Percentiles rank a stretch among this genome's conserved stretches.
Evolutionary conservation across 371 early-diverging fungal species (phyloP).

Genomic region (Actinomucor elegans): DNA sequence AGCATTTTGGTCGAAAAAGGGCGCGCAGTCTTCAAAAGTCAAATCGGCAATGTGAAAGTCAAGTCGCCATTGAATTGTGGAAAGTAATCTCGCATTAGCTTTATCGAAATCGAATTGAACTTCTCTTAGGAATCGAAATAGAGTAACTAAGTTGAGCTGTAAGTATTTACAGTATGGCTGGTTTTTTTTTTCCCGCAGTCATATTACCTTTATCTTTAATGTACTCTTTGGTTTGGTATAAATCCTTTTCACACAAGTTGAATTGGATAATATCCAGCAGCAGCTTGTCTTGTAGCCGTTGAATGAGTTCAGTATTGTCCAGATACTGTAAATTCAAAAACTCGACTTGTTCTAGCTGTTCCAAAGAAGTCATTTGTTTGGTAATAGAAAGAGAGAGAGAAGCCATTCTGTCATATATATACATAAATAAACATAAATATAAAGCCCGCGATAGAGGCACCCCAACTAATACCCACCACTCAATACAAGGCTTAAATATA

Average conservation of each 20-base stretch:
- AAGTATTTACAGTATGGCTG: no score
- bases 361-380: neutral
- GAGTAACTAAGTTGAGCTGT: conserved; percentile 12
- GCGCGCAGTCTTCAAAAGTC: conserved; percentile 15
- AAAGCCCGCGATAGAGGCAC: no score
- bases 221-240: conserved; percentile 20
- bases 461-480: no score
- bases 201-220: conserved; percentile 11
- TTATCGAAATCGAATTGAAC: conserved; percentile 5
- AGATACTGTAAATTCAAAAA: conserved; percentile 24
- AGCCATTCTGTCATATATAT: no score
- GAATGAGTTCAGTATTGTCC: conserved; percentile 18
- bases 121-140: conserved; percentile 18
- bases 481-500: no score
- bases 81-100: conserved; percentile 18
- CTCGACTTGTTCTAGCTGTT: conserved; percentile 19
- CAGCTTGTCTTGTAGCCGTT: conserved; percentile 6
- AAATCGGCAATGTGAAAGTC: conserved; percentile 21
- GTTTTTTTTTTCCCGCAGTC: no score
- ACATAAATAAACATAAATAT: no score
- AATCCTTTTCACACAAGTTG: conserved; percentile 9
- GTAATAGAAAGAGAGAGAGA: conserved; percentile 1
- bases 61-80: conserved; percentile 38
- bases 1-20: conserved; percentile 20
- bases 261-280: conserved; percentile 6